phyloP scores from a whole-genome alignment of 331 rosid species.

The Stylosanthes scabra region DNA sequence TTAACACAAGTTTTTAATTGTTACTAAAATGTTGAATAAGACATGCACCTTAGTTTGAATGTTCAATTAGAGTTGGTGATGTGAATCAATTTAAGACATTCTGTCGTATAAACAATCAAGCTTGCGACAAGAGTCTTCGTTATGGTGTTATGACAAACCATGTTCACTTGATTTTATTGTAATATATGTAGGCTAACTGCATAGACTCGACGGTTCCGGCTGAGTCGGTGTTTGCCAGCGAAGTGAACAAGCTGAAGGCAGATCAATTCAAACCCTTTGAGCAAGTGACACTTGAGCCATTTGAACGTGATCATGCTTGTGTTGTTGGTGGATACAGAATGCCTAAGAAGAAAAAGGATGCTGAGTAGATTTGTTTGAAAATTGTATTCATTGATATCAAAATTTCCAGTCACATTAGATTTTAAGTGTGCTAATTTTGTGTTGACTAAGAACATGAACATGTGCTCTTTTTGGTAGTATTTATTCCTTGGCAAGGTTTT shows the following conservation, averaged over 20 bases:
- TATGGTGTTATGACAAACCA: background rate
- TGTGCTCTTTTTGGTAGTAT: background rate
- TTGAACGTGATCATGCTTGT: conserved; percentile 94
- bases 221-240: conserved; percentile 45
- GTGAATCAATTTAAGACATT: background rate
- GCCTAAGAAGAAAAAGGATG: conserved; percentile 72
- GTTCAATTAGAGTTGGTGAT: background rate
- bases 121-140: background rate
- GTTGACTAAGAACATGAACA: background rate
- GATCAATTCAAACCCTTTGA: conserved; percentile 60
- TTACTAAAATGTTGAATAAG: background rate
- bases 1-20: no score
- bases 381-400: background rate
- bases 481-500: background rate
- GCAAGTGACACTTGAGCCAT: conserved; percentile 69
- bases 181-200: conserved; percentile 49
- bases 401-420: background rate
- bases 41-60: background rate
- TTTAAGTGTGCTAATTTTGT: background rate
- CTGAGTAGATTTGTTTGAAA: conserved; percentile 33
- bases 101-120: background rate
- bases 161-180: background rate
- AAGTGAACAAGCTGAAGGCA: conserved; percentile 73
- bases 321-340: conserved; percentile 82
- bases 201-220: conserved; percentile 59